phyloP scores from a whole-genome alignment of 2,329 filamentous ascomycete species.

The Curvularia sp. region DNA sequence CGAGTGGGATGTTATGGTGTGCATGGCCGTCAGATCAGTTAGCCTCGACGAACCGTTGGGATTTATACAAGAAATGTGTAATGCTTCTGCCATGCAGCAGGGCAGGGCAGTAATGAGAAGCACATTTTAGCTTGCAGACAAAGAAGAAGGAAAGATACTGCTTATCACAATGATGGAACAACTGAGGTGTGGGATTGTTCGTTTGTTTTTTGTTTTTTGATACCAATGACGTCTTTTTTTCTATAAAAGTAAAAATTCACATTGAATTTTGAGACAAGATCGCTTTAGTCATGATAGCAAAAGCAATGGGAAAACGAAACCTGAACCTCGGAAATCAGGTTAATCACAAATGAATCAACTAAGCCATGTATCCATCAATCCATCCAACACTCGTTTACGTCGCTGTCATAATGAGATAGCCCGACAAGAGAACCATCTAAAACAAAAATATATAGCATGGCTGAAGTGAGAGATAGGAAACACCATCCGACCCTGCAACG shows the following conservation, averaged over 20 bases:
- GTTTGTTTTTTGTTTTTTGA: neutral
- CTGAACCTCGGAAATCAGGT: neutral
- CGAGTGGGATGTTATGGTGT: no score
- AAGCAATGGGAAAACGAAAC: neutral
- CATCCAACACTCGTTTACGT: no score
- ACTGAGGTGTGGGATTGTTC: neutral
- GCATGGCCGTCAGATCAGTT: neutral
- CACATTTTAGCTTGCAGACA: no score
- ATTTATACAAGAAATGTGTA: neutral
- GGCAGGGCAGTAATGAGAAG: neutral
- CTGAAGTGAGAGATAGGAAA: neutral
- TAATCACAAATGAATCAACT: no score
- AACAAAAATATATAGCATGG: neutral
- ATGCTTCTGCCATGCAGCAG: slow-evolving; percentile 6
- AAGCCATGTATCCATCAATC: neutral
- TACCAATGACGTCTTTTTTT: neutral
- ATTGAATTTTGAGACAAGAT: neutral
- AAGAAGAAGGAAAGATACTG: neutral
- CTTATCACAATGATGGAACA: neutral
- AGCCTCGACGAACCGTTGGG: neutral
- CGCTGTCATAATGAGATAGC: neutral
- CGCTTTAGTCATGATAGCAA: neutral
- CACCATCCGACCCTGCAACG: neutral
- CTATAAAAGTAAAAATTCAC: neutral
- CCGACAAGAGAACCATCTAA: neutral